phyloP scores from a whole-genome alignment of 805 yeast genomes.

The Teunomyces gatunensis region DNA sequence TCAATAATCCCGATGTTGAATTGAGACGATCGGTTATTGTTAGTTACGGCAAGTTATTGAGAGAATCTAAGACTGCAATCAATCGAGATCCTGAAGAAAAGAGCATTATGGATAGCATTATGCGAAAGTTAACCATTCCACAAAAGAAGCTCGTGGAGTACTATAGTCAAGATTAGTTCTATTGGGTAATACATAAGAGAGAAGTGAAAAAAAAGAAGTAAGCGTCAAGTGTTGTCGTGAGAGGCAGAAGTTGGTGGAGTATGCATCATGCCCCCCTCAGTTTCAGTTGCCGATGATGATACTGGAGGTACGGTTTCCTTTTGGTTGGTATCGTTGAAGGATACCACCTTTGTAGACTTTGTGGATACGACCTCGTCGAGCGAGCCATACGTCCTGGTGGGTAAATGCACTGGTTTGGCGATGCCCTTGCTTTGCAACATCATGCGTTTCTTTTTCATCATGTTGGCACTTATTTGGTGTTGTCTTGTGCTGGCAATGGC shows the following conservation, averaged over 20 bases:
- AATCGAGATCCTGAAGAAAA: slow-evolving; percentile 13
- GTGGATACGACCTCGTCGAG: slow-evolving; percentile 1
- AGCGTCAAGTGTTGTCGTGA: slow-evolving; percentile 6
- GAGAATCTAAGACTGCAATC: slow-evolving; percentile 17
- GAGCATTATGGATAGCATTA: slow-evolving; percentile 22
- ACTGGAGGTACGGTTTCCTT: slow-evolving; percentile 3
- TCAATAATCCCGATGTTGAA: slow-evolving; percentile 31
- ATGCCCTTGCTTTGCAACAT: slow-evolving; percentile 14
- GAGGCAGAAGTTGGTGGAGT: slow-evolving; percentile 12
- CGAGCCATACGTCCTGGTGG: slow-evolving; percentile 1
- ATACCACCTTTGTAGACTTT: slow-evolving; percentile 1
- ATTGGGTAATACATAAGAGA: slow-evolving; percentile 2
- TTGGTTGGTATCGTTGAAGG: slow-evolving; percentile 2
- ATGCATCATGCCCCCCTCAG: slow-evolving; percentile 8
- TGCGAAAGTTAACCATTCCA: slow-evolving; percentile 37
- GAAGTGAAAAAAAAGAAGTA: background rate
- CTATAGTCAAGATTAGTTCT: slow-evolving; percentile 27
- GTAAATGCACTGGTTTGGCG: slow-evolving; percentile 3
- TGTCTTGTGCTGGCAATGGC: slow-evolving; percentile 24
- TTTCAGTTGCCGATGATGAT: slow-evolving; percentile 5
- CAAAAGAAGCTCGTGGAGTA: slow-evolving; percentile 49
- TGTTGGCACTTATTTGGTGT: slow-evolving; percentile 29
- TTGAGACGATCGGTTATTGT: slow-evolving; percentile 37
- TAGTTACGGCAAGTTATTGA: slow-evolving; percentile 36
- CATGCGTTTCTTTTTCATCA: slow-evolving; percentile 33